A percentile compares a stretch with the other conserved stretches of the same genome.
phyloP scores from a whole-genome alignment of 306 rosid species.

The Gleditsia sinensis region DNA sequence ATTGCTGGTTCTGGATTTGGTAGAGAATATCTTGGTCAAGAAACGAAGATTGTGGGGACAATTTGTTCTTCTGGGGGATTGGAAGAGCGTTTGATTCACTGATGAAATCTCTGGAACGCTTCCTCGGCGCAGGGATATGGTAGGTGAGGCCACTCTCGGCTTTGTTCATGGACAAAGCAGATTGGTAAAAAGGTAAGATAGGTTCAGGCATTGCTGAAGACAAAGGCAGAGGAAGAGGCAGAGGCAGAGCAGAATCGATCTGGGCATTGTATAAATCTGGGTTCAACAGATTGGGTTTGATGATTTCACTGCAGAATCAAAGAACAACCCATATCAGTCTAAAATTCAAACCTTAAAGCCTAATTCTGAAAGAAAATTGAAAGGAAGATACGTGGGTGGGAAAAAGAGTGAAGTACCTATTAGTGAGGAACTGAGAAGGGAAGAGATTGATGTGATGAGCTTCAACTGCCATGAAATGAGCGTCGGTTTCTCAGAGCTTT shows the following conservation, averaged over 20 bases:
- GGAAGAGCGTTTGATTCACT: slow-evolving; percentile 26
- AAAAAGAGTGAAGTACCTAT: slow-evolving; percentile 44
- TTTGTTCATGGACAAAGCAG: slow-evolving; percentile 42
- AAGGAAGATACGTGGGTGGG: too few relatives aligned
- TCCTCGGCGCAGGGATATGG: slow-evolving; percentile 39
- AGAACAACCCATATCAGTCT: neutral
- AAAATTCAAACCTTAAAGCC: neutral
- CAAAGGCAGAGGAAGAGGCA: slow-evolving; percentile 34
- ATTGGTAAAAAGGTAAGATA: slow-evolving; percentile 42
- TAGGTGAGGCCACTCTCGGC: slow-evolving; percentile 72
- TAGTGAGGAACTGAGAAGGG: slow-evolving; percentile 59
- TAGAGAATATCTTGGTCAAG: slow-evolving; percentile 25
- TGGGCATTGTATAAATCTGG: slow-evolving; percentile 29
- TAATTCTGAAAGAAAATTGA: too few relatives aligned
- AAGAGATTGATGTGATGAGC: slow-evolving; percentile 60
- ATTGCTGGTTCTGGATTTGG: slow-evolving; percentile 34
- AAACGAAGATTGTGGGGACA: slow-evolving; percentile 3
- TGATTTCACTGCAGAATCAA: slow-evolving; percentile 52
- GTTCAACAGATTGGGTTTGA: slow-evolving; percentile 33
- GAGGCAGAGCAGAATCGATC: slow-evolving; percentile 44
- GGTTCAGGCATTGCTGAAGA: slow-evolving; percentile 47
- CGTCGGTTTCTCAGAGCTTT: slow-evolving; percentile 27
- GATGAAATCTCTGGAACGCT: slow-evolving; percentile 38
- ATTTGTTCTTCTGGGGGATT: slow-evolving; percentile 21
- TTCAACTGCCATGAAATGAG: slow-evolving; percentile 73